Percentiles rank a stretch among this genome's conserved stretches.
These are phyloP conservation scores for Blastomyces percursus DNA, from an alignment of 2,329 filamentous ascomycete genomes.

Conservation along the genomic window DNA sequence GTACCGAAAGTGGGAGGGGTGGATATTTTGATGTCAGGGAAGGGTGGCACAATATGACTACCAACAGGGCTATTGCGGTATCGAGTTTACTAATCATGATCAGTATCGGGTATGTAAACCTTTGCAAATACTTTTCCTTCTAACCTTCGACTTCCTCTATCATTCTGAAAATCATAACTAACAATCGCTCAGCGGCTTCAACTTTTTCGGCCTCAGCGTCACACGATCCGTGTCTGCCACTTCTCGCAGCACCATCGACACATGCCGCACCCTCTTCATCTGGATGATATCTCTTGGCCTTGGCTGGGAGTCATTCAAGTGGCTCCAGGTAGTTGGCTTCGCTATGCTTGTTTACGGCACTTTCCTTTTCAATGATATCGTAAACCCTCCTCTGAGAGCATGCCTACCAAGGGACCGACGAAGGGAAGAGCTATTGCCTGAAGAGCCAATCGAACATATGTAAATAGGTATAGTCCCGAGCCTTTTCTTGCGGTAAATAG, in stretches of 20 bases:
- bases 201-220: slow-evolving; percentile 94
- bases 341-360: slow-evolving; percentile 88
- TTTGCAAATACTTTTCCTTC: neutral
- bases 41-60: slow-evolving; percentile 68
- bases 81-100: slow-evolving; percentile 91
- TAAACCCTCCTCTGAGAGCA: slow-evolving; percentile 66
- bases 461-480: slow-evolving; percentile 14
- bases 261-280: slow-evolving; percentile 93
- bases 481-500: neutral
- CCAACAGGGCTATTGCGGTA: slow-evolving; percentile 58
- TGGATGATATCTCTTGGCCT: slow-evolving; percentile 90
- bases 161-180: slow-evolving; percentile 8
- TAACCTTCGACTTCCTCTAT: neutral
- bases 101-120: slow-evolving; percentile 68
- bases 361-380: slow-evolving; percentile 88
- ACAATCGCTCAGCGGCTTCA: slow-evolving; percentile 61
- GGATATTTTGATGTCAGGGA: slow-evolving; percentile 88
- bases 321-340: slow-evolving; percentile 86
- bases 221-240: slow-evolving; percentile 85
- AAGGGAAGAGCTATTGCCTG: slow-evolving; percentile 52
- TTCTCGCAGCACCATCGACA: slow-evolving; percentile 90
- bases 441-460: slow-evolving; percentile 71
- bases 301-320: slow-evolving; percentile 96
- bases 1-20: slow-evolving; percentile 58
- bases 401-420: slow-evolving; percentile 43